Evolutionary conservation across 2,329 filamentous ascomycete genomes (phyloP).

Genomic region (Fonsecaea pedrosoi): DNA sequence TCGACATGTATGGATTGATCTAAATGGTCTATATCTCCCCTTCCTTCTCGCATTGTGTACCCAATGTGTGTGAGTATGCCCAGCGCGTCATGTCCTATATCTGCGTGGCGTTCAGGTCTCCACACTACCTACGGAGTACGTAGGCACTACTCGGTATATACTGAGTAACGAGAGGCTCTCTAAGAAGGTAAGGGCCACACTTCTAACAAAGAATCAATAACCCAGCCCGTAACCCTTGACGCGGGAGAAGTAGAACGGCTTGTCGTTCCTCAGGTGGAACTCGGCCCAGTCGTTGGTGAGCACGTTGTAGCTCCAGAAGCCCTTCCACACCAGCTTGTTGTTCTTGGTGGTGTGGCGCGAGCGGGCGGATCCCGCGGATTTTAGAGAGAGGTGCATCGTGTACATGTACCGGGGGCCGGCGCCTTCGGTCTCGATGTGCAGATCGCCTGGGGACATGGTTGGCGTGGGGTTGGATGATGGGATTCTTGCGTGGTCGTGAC

Average conservation of each 20-base stretch:
- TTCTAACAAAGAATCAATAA: slow-evolving; percentile 24
- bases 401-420: slow-evolving; percentile 80
- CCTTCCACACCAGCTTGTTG: slow-evolving; percentile 86
- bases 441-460: slow-evolving; percentile 56
- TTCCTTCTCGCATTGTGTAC: too few species aligned
- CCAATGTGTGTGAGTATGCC: too few species aligned
- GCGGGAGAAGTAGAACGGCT: slow-evolving; percentile 66
- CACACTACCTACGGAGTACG: too few species aligned
- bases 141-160: too few species aligned
- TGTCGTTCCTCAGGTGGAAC: slow-evolving; percentile 71
- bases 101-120: too few species aligned
- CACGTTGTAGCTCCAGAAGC: slow-evolving; percentile 89
- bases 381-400: slow-evolving; percentile 77
- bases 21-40: too few species aligned
- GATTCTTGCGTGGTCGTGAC: slow-evolving; percentile 37
- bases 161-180: too few species aligned
- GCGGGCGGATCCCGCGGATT: slow-evolving; percentile 61
- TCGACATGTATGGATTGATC: too few species aligned
- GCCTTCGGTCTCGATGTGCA: slow-evolving; percentile 87
- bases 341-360: slow-evolving; percentile 68
- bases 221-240: slow-evolving; percentile 65
- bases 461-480: slow-evolving; percentile 39
- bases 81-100: too few species aligned
- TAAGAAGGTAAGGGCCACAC: too few species aligned
- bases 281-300: slow-evolving; percentile 89